Base-by-base conservation (phyloP, 2,329 filamentous ascomycete species). In the Alternaria hordeiaustralica region DNA sequence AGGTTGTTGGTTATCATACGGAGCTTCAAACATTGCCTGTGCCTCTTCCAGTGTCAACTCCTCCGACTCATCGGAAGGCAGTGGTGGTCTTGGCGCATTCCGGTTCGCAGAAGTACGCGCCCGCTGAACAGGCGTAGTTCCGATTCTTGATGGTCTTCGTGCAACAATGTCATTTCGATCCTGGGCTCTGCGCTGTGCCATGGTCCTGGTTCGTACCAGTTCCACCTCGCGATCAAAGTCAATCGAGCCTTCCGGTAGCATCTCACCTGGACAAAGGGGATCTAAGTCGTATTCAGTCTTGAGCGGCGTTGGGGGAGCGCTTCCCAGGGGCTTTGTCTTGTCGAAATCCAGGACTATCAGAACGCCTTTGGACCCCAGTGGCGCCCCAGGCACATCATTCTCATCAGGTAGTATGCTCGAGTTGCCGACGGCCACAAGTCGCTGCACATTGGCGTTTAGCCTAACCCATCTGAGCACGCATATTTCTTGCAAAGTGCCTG, bases 221-320 rank as follows among this genome's bases (percentile, higher is more conserved):
- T 81, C 79, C 1, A 82, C 80, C 62, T 82, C 80, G 21, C 77
- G 69, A 12, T 82, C 79, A 64, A 81, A 81, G 51, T 79, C 77
- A n/a, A 82, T 76, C 0, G 71, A 73, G 44, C 79, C 79, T 69
- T 81, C 79, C 9, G 78, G 78, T 2, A 82, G 65, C 60, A 72
- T 69, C 63, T 82, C 79, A 11, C 77, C 78, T 5, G 79, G 76
- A 33, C 77, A 75, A 7, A 80, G 68, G 13, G 75, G 73, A 56
- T 81, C 80, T 7, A 82, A 51, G 58, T 80, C 78, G 51, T 79
- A 79, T 44, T 78, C 74, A 3, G 73, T 75, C 58, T 74, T 78
- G 13, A 74, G 64, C 12, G 73, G 72, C 1, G 66, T 64, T 5
- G 74, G 72, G n/a, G 68, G 65, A 50, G 70, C 58, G n/a, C 63